These are phyloP conservation scores for Potentilla sterilis DNA, from an alignment of 306 rosid species.

Conservation along the genomic window DNA sequence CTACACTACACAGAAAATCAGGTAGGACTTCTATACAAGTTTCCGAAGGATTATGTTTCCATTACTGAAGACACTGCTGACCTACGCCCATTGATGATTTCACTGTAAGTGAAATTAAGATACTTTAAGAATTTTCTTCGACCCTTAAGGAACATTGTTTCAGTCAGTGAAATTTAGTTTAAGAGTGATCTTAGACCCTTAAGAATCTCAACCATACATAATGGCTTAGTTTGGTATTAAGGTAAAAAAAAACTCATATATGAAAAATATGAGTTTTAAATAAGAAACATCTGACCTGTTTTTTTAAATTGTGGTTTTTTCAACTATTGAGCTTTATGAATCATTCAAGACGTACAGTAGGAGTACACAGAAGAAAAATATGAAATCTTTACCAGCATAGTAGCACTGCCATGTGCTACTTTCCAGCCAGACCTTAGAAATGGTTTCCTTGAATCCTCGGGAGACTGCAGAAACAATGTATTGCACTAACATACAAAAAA, in stretches of 20 bases:
- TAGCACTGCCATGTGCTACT: neutral
- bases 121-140: neutral
- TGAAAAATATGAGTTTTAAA: too few species aligned
- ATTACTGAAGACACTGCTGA: neutral
- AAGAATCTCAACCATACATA: neutral
- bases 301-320: too few species aligned
- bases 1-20: neutral
- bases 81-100: neutral
- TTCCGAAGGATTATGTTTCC: neutral
- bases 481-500: neutral
- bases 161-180: too few species aligned
- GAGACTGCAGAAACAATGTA: neutral
- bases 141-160: neutral
- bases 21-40: neutral
- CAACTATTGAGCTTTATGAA: neutral
- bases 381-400: slow-evolving; percentile 1
- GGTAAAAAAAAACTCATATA: too few species aligned
- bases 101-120: neutral
- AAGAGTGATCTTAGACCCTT: neutral
- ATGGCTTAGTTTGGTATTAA: too few species aligned
- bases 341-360: too few species aligned
- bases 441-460: neutral
- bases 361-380: neutral
- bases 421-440: neutral
- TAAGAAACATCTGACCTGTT: too few species aligned